These are phyloP conservation scores for Fusarium subglutinans DNA, from an alignment of 2,329 filamentous ascomycete genomes.

Conservation along the genomic window DNA sequence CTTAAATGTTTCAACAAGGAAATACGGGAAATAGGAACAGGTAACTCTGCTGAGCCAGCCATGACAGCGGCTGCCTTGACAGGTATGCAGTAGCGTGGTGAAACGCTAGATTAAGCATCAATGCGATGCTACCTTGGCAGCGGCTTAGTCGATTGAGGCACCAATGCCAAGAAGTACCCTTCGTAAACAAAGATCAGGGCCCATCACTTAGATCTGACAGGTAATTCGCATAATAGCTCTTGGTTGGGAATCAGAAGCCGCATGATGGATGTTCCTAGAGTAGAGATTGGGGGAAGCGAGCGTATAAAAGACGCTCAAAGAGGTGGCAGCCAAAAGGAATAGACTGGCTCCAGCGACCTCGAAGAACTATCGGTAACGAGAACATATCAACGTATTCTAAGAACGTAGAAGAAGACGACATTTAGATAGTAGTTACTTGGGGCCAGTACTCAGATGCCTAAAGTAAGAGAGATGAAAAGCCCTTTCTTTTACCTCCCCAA, in stretches of 20 bases:
- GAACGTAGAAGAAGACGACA: neutral
- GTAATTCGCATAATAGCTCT: neutral
- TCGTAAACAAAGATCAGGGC: neutral
- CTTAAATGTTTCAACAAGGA: neutral
- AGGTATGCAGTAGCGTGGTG: constrained; percentile 25
- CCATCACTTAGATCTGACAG: neutral
- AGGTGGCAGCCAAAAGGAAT: neutral
- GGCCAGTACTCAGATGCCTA: neutral
- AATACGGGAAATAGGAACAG: neutral
- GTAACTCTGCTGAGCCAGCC: neutral
- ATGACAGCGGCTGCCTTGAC: constrained; percentile 7
- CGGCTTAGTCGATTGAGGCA: constrained; percentile 32
- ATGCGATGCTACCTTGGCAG: constrained; percentile 42
- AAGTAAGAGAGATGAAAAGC: neutral
- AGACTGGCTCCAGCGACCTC: neutral
- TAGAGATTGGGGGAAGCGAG: neutral
- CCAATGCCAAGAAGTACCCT: constrained; percentile 22
- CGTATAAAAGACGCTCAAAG: neutral
- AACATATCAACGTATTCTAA: neutral
- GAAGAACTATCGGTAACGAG: neutral
- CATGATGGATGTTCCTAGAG: neutral
- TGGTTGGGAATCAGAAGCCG: neutral
- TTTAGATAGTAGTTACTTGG: neutral
- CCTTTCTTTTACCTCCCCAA: neutral
- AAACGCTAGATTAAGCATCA: constrained; percentile 39